Evolutionary conservation across 495 filamentous ascomycete genomes (phyloP), one percentile per base, ranked within the genome.

Genomic region (Geopyxis carbonaria): DNA sequence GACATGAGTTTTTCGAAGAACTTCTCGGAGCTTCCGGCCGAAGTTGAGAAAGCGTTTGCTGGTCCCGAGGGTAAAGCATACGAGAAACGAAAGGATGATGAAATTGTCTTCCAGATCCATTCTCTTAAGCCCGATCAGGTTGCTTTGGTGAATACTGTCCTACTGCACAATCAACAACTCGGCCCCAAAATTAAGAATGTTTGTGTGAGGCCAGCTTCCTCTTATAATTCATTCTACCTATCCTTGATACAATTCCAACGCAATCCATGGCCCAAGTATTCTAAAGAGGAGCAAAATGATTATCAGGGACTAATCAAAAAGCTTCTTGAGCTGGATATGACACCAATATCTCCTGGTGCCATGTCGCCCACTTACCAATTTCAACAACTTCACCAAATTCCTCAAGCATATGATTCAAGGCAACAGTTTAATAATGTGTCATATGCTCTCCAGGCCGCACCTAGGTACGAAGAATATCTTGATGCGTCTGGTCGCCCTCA

Each of bases 71-170:
- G 43, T 15, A 22, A 23, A 18, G 21, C 29, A 14, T 22, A 38
- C 22, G 48, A 51, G 32, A 55, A 40, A 21, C 43, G 51, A 16
- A 46, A 42, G 27, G 31, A 38, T 2, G 53, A 56, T 40, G 53
- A 56, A 30, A 25, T 56, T 18, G 45, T 39, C 13, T 56, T 56
- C 21, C 47, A 40, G 8, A 52, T 56, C n/a, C 51, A 51, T 27
- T 41, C 34, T 7, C 24, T 56, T 31, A 34, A 40, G 13, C 46
- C 53, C 16, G 44, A 50, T 24, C 53, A 56, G 15, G 52, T 49
- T n/a, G 33, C 44, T 13, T 25, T 56, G 38, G 53, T 56, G 8
- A 56, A 56, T 39, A 51, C 47, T 22, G 52, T 56, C 11, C 53
- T 56, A 22, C 52, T 56, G 4, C 53, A 56, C 20, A 56, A 56